Evolutionary conservation across 257 asterid genomes (phyloP), one percentile per base, ranked within the genome.

Genomic region (Solanum chiquidenum): DNA sequence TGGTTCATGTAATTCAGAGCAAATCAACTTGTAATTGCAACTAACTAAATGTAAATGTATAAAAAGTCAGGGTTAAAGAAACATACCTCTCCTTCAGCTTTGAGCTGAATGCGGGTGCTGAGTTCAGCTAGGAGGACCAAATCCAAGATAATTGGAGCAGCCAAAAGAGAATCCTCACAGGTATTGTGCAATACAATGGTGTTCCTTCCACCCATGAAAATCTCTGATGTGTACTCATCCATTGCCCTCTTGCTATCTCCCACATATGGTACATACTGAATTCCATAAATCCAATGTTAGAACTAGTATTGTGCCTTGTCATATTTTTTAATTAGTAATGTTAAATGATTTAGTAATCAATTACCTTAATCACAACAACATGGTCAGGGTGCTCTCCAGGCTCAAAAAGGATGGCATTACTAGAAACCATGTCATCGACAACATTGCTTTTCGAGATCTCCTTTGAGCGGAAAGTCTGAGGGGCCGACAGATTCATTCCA

Each of bases 301-400:
- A 64, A 14, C 46, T 85, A 85, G 40, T 49, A n/a, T 31, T 35
- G 64, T 25, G 46, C 14, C 7, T 40, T 2, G 55, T 68, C 9
- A 5, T 37, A 52, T 35, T 80, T 25, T 66, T 44, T 16, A 16
- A 55, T 18, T 5, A 38, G 66, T 13, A 4, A 13, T 3, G 86
- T 33, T 75, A 84, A 37, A 33, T 9, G 33, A 13, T 21, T 69
- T 29, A 69, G 49, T 60, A 18, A 31, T 13, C 44, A 23, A 23
- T 46, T 91, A 96, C 99, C 99, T 97, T 97, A 68, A 97, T 97
- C 25, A 97, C 99, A 73, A 97, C 99, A 3, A 96, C 99, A 55
- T 97, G 99, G 87, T 97, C 99, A 12, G 98, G 99, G 90, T 97
- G 99, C 91, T 97, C 99, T 7, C 99, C 99, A 0, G 98, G 99